phyloP scores from a whole-genome alignment of 176 grass and related monocot species.

The Poa pratensis region DNA sequence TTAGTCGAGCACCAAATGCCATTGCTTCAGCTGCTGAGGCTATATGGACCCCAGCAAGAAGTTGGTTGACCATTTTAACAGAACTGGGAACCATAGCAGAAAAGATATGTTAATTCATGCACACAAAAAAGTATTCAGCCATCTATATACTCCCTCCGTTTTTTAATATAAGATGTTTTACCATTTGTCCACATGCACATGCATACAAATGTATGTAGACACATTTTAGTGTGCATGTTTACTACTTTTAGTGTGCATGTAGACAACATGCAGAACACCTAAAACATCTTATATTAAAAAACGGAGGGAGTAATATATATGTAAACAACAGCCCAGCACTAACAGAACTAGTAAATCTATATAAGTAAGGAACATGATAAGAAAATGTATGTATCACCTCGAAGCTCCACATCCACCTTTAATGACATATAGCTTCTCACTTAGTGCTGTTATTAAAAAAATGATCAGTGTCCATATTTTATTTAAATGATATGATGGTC shows the following conservation, averaged over 20 bases:
- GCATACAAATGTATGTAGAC: too few relatives aligned
- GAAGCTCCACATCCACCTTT: conserved; percentile 98
- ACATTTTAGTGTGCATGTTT: too few relatives aligned
- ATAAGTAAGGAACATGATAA: conserved; percentile 37
- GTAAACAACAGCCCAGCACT: neutral
- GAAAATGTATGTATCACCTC: conserved; percentile 65
- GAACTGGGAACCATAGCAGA: conserved; percentile 68
- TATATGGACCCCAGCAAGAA: conserved; percentile 99
- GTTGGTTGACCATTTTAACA: conserved; percentile 98
- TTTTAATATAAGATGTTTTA: too few relatives aligned
- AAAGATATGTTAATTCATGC: conserved; percentile 21
- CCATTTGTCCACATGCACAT: too few relatives aligned
- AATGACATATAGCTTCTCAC: conserved; percentile 96
- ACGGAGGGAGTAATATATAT: too few relatives aligned
- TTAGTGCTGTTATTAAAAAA: conserved; percentile 65
- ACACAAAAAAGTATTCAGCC: neutral
- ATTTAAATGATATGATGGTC: conserved; percentile 28
- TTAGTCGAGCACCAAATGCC: conserved; percentile 84
- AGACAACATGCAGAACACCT: too few relatives aligned
- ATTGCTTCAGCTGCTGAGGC: conserved; percentile 91
- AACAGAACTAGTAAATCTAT: conserved; percentile 23
- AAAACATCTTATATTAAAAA: too few relatives aligned
- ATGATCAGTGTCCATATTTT: conserved; percentile 21
- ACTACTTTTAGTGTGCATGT: too few relatives aligned
- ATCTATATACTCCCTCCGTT: too few relatives aligned